Evolutionary conservation across 2,329 filamentous ascomycete genomes (phyloP).

Genomic region (Nakataea oryzae): DNA sequence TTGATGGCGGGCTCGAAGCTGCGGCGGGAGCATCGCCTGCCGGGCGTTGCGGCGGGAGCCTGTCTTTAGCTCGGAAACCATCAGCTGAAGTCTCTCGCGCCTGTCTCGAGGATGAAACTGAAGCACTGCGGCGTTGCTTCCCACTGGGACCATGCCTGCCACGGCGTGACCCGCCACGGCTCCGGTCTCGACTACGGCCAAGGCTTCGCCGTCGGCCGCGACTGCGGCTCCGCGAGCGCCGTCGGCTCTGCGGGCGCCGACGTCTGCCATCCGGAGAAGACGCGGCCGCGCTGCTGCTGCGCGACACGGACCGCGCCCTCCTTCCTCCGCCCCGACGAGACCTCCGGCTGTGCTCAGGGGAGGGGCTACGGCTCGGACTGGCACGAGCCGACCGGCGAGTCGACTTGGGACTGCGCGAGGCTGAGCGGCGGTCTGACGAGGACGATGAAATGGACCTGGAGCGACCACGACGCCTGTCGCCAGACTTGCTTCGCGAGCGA

Average conservation of each 20-base stretch:
- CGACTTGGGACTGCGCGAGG: constrained; percentile 19
- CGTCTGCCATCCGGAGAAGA: not conserved
- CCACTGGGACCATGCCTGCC: not conserved
- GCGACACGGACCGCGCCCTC: constrained; percentile 8
- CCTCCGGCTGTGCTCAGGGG: constrained; percentile 5
- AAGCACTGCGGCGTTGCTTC: constrained; percentile 37
- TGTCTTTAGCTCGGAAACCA: constrained; percentile 38
- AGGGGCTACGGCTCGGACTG: constrained; percentile 12
- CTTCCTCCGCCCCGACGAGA: constrained; percentile 2
- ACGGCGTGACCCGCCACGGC: constrained; percentile 3
- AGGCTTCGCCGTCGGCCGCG: constrained; percentile 7
- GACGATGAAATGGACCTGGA: constrained; percentile 27
- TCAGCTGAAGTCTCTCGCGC: constrained; percentile 44
- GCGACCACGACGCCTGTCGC: constrained; percentile 24
- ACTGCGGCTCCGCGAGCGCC: constrained; percentile 5
- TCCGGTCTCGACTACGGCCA: constrained; percentile 8
- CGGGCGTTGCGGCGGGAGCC: constrained; percentile 21
- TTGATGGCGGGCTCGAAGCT: constrained; percentile 11
- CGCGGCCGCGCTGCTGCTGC: constrained; percentile 6
- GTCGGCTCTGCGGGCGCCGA: not conserved
- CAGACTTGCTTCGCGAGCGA: constrained; percentile 35
- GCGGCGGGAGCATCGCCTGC: constrained; percentile 13
- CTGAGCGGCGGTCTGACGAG: constrained; percentile 25
- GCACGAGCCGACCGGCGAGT: constrained; percentile 7
- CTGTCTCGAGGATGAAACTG: constrained; percentile 33